Evolutionary conservation across 106 monocot species (phyloP).

Genomic region (Triglochin maritima): DNA sequence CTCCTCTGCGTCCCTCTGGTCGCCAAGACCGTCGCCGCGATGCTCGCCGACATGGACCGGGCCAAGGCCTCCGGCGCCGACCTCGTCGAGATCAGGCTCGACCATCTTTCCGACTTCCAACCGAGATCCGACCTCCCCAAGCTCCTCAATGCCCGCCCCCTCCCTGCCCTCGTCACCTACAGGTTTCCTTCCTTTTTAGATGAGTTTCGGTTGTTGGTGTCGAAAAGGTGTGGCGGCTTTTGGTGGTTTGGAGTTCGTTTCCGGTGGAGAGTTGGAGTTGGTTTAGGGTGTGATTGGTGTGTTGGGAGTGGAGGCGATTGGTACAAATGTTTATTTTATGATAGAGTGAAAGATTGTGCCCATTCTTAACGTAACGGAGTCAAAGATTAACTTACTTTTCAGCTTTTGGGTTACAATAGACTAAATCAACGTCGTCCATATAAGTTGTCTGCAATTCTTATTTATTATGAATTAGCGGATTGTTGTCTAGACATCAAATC

Average conservation of each 20-base stretch:
- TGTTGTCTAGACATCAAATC: no score
- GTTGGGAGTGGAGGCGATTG: no score
- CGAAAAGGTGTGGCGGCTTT: background rate
- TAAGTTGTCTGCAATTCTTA: no score
- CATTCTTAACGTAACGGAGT: no score
- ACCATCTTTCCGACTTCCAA: slow-evolving; percentile 51
- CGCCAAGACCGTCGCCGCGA: slow-evolving; percentile 57
- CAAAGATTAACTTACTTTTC: no score
- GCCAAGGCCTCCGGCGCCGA: slow-evolving; percentile 63
- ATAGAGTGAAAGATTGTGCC: no score
- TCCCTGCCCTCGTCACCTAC: slow-evolving; percentile 82
- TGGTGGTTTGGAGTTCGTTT: background rate
- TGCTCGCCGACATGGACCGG: slow-evolving; percentile 47
- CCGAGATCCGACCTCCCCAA: slow-evolving; percentile 41
- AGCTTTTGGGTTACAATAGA: no score
- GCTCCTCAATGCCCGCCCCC: slow-evolving; percentile 40
- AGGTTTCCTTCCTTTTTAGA: slow-evolving; percentile 18
- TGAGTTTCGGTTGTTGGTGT: background rate
- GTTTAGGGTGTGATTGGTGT: no score
- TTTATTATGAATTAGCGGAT: no score
- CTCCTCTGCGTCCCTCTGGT: slow-evolving; percentile 76
- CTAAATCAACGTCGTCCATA: no score
- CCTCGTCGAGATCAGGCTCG: slow-evolving; percentile 81
- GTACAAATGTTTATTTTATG: no score
- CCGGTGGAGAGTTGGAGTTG: background rate